Percentiles rank a stretch among this genome's conserved stretches.
phyloP scores from a whole-genome alignment of 2,329 filamentous ascomycete genomes.

The Chaetomiaceae sp. region DNA sequence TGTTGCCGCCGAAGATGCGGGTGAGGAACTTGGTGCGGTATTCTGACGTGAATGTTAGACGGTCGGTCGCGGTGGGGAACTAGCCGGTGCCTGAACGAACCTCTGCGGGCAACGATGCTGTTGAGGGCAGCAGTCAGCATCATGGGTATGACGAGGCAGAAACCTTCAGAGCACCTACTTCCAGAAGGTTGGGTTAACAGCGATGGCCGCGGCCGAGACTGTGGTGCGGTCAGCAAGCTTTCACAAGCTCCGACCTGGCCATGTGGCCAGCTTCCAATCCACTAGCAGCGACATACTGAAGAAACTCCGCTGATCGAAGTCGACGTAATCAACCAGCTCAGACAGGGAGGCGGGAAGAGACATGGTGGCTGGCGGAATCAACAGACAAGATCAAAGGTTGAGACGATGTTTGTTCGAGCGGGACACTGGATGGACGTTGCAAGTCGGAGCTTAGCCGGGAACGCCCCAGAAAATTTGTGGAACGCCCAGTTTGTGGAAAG shows the following conservation, averaged over 20 bases:
- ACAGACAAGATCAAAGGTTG: not conserved
- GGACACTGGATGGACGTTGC: not conserved
- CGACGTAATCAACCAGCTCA: constrained; percentile 55
- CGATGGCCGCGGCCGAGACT: constrained; percentile 80
- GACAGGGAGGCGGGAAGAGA: constrained; percentile 25
- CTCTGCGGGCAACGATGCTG: constrained; percentile 79
- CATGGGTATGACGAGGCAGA: too few species aligned
- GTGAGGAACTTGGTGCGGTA: constrained; percentile 89
- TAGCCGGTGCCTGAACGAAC: constrained; percentile 40
- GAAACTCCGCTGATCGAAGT: constrained; percentile 55
- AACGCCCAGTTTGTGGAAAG: too few species aligned
- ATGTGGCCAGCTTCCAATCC: constrained; percentile 3
- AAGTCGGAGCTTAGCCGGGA: not conserved
- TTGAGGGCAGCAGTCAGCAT: constrained; percentile 32
- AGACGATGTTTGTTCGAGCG: not conserved
- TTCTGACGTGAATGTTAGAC: constrained; percentile 50
- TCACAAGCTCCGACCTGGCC: constrained; percentile 17
- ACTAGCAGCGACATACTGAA: constrained; percentile 47
- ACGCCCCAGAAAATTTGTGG: too few species aligned
- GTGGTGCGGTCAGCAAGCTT: constrained; percentile 23
- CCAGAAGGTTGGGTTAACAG: constrained; percentile 99
- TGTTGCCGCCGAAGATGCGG: constrained; percentile 74
- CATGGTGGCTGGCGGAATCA: constrained; percentile 33
- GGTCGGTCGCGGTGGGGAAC: constrained; percentile 15
- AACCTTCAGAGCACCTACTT: constrained; percentile 66